These are phyloP conservation scores for Komagataella pseudopastoris DNA, from an alignment of 805 yeast species.

Conservation along the genomic window DNA sequence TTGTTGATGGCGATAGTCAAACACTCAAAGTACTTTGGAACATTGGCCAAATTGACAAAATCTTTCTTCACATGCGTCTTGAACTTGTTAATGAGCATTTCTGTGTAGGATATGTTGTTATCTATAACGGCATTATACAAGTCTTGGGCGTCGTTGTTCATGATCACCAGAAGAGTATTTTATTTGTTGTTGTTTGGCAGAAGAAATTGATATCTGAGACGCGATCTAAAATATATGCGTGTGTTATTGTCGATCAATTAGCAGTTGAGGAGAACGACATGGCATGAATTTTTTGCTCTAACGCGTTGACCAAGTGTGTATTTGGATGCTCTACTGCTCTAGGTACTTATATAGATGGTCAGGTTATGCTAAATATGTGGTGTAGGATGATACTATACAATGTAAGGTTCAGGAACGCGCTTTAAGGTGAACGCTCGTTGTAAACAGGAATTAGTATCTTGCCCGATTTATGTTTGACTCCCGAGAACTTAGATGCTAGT, in stretches of 20 bases:
- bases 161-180: background rate
- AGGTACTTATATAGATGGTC: background rate
- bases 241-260: background rate
- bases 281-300: background rate
- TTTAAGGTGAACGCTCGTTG: constrained; percentile 9
- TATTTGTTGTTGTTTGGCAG: background rate
- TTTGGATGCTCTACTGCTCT: background rate
- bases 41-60: constrained; percentile 33
- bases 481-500: constrained; percentile 42
- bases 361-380: background rate
- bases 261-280: background rate
- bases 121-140: constrained; percentile 13
- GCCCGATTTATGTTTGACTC: constrained; percentile 40
- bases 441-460: constrained; percentile 37
- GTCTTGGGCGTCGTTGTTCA: constrained; percentile 9
- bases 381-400: background rate
- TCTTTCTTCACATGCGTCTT: constrained; percentile 45
- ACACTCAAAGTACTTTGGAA: constrained; percentile 36
- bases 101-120: background rate
- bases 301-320: background rate
- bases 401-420: background rate
- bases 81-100: constrained; percentile 15
- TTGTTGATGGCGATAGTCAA: constrained; percentile 28
- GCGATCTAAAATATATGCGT: background rate
- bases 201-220: background rate